Evolutionary conservation across 441 rosid species (phyloP).

Genomic region (Brassica hybrid): DNA sequence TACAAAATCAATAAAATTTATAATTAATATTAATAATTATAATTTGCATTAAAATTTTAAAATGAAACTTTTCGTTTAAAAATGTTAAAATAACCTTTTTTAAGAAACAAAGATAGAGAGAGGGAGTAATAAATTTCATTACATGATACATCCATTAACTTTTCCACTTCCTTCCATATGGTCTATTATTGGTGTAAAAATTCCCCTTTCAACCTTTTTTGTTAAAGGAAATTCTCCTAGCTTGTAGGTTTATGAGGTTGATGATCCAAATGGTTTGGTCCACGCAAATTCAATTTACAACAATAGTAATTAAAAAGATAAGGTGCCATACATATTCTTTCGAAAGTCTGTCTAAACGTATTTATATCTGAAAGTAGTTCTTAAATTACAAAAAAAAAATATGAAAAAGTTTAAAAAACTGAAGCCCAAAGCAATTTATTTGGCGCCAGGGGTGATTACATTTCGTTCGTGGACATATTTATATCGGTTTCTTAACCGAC

Average conservation of each 20-base stretch:
- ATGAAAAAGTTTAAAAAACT: background rate
- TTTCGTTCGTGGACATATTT: background rate
- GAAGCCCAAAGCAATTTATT: background rate
- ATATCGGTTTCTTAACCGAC: background rate
- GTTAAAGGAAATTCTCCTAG: background rate
- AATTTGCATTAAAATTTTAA: too few species aligned
- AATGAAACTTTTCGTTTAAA: too few species aligned
- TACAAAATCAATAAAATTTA: too few species aligned
- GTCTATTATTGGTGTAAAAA: background rate
- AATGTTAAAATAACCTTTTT: too few species aligned
- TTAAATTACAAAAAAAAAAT: background rate
- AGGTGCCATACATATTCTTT: background rate
- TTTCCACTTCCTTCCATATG: background rate
- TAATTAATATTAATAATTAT: too few species aligned
- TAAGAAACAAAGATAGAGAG: too few species aligned
- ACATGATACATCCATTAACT: background rate
- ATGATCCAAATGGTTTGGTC: slow-evolving; percentile 4
- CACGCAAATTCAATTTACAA: background rate
- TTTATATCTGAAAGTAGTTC: background rate
- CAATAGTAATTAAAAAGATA: background rate
- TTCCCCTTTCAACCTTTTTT: background rate
- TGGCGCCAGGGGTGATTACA: background rate
- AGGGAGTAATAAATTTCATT: background rate
- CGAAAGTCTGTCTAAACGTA: slow-evolving; percentile 1
- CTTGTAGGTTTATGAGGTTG: slow-evolving; percentile 13